Base-by-base conservation (phyloP, 352 stramenopile genomes). In the Phytophthora pistaciae region DNA sequence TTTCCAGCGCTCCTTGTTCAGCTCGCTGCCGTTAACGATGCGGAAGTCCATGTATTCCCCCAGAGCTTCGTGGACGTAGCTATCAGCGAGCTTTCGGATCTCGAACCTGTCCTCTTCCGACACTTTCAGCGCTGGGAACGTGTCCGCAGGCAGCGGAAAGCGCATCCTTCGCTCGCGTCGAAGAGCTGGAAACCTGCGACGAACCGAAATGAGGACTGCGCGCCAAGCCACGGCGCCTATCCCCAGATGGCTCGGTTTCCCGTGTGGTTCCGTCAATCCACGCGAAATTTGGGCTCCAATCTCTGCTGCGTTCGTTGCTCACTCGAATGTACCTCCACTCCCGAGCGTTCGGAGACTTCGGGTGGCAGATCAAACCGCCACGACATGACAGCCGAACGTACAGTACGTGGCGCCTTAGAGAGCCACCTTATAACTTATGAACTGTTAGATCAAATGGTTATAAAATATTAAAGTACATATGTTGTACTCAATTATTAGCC, bases 1-100 rank as follows among this genome's bases (percentile, higher is more conserved):
- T 68, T 85, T 84, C 82, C 82, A 90, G 9, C 71, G 79, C 53
- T 60, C 36, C 3, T 80, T 65, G 40, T 82, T 70, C 25, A 85
- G 31, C 6, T 79, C 49, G 16, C 77, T 65, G 20, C 61, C 29
- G 29, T 79, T 44, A 1, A 74, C 23, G 65, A 59, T n/a, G 14
- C 75, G 66, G 42, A 83, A 84, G 36, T 74, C 60, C n/a, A 74
- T 69, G 56, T 87, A 87, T 55, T 86, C 67, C 21, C 66, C 49
- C 2, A 86, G 59, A 21, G 79, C 72, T 54, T 84, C 72, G 48
- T 74, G 52, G 3, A 87, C 42, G 21, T 86, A 80, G 20, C 68
- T 54, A 3, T 67, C 56, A 1, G 75, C 66, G 7, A 80, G 61
- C n/a, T 50, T 72, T 23, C 68, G 54, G n/a, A 83, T 64, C 42